Base-by-base conservation (phyloP, 805 yeast genomes). In the Priceomyces fermenticarens region DNA sequence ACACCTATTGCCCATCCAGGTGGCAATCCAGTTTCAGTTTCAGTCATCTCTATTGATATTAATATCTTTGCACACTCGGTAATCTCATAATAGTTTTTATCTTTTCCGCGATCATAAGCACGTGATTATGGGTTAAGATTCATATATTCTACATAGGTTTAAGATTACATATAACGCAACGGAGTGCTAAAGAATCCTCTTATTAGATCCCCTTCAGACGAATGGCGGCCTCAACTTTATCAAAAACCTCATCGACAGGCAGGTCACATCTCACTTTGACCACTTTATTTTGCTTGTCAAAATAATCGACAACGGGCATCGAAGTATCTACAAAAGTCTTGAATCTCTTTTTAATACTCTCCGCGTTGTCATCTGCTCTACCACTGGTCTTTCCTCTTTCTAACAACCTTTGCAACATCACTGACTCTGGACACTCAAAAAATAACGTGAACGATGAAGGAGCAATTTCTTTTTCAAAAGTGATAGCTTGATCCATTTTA, bases 311-410 rank as follows among this genome's bases (percentile, higher is more conserved):
- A 11, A 93, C 98, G 3, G 99, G 99, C 87, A 84, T 84, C 49
- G 91, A 82, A 3, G 97, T 89, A 35, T 88, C 95, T 32, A 82
- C 62, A 55, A 91, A 91, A 10, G 91, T 85, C 53, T 71, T 78
- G 72, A 91, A 91, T 63, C 99, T 80, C 70, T 93, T 90, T 57
- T 75, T 81, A 62, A 93, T 90, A 48, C 91, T 81, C 60, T 90
- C 97, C 42, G 85, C 77, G 64, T 91, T 91, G 62, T 91, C 99
- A 62, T 91, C 99, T 20, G 85, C 60, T 61, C 99, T 81, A 27
- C 99, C 99, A 55, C 93, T 83, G 10, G 97, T 91, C 71, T 91
- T 85, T 25, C 97, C 96, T 64, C 99, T 80, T 63, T 88, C 86
- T 44, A 91, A 68, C 47, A 91, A 74, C 61, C 99, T 81, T 49